phyloP scores from a whole-genome alignment of 2,329 filamentous ascomycete genomes.

The Beauveria caledonica region DNA sequence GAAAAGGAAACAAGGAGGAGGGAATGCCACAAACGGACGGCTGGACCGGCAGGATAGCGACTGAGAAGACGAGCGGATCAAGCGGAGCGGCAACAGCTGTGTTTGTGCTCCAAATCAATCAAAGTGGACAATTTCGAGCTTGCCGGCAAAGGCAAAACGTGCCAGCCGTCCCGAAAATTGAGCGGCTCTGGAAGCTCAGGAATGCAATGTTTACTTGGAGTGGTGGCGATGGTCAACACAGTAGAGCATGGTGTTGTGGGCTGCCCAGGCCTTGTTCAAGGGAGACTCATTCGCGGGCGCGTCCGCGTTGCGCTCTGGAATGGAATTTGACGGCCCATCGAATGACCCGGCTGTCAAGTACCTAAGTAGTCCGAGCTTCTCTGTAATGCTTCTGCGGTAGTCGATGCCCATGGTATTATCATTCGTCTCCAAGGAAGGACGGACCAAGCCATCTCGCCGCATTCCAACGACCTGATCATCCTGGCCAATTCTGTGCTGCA shows the following conservation, averaged over 20 bases:
- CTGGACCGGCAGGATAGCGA: background rate
- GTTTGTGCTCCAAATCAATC: background rate
- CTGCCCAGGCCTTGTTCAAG: background rate
- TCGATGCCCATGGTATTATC: background rate
- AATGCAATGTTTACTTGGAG: slow-evolving; percentile 15
- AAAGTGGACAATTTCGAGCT: slow-evolving; percentile 1
- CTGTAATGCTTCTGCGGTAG: background rate
- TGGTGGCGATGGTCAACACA: slow-evolving; percentile 14
- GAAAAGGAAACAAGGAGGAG: slow-evolving; percentile 9
- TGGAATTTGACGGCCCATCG: slow-evolving; percentile 7
- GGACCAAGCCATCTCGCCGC: slow-evolving; percentile 17
- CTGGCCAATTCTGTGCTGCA: background rate
- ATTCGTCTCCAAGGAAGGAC: slow-evolving; percentile 4
- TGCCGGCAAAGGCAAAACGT: slow-evolving; percentile 9
- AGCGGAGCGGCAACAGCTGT: background rate
- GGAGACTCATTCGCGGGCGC: slow-evolving; percentile 6
- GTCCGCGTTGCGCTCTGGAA: background rate
- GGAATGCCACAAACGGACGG: slow-evolving; percentile 7
- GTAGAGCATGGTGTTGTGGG: slow-evolving; percentile 2
- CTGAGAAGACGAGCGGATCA: slow-evolving; percentile 3
- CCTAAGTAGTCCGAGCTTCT: background rate
- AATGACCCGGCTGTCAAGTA: background rate
- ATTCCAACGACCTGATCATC: slow-evolving; percentile 19
- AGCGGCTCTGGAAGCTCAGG: slow-evolving; percentile 10
- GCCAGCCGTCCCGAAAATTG: slow-evolving; percentile 11